phyloP scores from a whole-genome alignment of 306 rosid species.

The Crotalaria pallida region DNA sequence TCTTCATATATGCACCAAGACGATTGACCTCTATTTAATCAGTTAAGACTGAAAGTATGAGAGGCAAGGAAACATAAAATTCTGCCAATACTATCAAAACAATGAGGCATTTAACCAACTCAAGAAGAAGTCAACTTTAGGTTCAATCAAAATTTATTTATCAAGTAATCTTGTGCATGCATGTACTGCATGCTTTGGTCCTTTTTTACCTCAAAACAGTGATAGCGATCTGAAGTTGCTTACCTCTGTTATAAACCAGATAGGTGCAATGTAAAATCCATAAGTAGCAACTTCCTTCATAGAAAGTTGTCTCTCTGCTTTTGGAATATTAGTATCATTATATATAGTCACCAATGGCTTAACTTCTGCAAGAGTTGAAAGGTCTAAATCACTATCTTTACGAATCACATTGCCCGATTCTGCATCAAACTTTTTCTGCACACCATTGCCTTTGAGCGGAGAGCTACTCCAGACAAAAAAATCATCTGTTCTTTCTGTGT shows the following conservation, averaged over 20 bases:
- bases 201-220: not conserved
- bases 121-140: not conserved
- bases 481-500: no score
- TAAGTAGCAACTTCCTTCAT: slow-evolving; percentile 63
- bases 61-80: not conserved
- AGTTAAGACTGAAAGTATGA: not conserved
- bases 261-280: slow-evolving; percentile 93
- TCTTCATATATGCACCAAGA: no score
- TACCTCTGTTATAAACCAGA: slow-evolving; percentile 97
- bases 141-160: not conserved
- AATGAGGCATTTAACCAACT: not conserved
- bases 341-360: slow-evolving; percentile 58
- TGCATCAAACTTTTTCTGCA: no score
- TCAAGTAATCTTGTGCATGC: not conserved
- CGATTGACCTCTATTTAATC: no score
- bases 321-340: slow-evolving; percentile 39
- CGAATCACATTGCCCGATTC: no score
- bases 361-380: slow-evolving; percentile 54
- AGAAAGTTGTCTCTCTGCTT: slow-evolving; percentile 49
- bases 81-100: not conserved
- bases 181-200: slow-evolving; percentile 8
- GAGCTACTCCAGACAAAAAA: no score
- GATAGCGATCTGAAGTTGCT: slow-evolving; percentile 19
- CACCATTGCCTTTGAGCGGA: no score
- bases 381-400: no score